Base-by-base conservation (phyloP, 2,329 filamentous ascomycete genomes). In the Sclerotinia glacialis region DNA sequence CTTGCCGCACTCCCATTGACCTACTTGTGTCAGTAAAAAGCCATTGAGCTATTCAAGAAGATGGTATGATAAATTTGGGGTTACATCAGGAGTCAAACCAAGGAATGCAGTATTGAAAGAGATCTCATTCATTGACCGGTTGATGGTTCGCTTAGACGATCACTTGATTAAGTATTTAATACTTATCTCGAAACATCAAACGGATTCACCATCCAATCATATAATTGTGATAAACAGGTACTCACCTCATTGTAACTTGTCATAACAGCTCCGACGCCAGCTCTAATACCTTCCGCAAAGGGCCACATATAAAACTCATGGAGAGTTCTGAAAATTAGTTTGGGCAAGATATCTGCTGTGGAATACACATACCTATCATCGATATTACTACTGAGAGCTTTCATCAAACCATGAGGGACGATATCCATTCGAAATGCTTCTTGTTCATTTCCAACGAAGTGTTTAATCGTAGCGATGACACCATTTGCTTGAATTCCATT, bases 191-290 rank as follows among this genome's bases (percentile, higher is more conserved):
- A 40, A 55, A 23, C 31, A 34, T 54, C 40, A 47, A 18, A 18
- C 14, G 12, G 31, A 21, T n/a, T 34, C 16, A 34, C 34, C 26
- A 50, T 26, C 16, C 8, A 26, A 16, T 62, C 14, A 37, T n/a
- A 26, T n/a, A 23, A 5, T 14, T 34, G 4, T n/a, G 11, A 18
- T 11, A 23, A 23, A 44, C 8, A 18, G 31, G 26, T n/a, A 44
- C 56, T 44, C 44, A 66, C 78, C 73, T 86, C 86, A 74, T 91
- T 89, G 72, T 96, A 96, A 1, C 87, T 86, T 75, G 91, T 93
- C 92, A 96, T 96, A 64, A 96, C 81, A 9, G 88, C 88, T 1
- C 86, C 90, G 6, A 93, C 91, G 34, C 92, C 92, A 16, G 90
- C 91, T 68, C 85, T 86, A 54, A 96, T 73, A 9, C 74, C 76